A percentile compares a stretch with the other conserved stretches of the same genome.
These are phyloP conservation scores for Casuarina glauca DNA, from an alignment of 306 rosid genomes.

Conservation along the genomic window DNA sequence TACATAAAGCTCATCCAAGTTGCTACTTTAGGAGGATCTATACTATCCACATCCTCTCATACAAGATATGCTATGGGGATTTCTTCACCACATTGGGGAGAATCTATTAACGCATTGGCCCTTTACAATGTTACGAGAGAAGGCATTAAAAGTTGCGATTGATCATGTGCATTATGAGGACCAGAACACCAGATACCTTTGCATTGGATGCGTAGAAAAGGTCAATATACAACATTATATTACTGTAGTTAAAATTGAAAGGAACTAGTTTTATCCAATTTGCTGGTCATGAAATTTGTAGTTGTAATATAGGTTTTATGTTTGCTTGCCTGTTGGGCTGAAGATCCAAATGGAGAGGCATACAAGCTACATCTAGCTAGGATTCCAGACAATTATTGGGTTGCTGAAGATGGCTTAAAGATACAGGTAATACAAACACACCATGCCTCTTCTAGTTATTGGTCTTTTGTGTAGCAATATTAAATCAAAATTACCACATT, in stretches of 20 bases:
- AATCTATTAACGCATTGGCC: constrained; percentile 61
- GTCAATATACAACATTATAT: constrained; percentile 11
- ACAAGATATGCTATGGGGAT: constrained; percentile 67
- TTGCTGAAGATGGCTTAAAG: constrained; percentile 84
- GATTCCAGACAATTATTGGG: constrained; percentile 66
- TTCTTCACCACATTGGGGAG: constrained; percentile 60
- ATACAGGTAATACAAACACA: constrained; percentile 35
- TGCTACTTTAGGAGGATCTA: constrained; percentile 61
- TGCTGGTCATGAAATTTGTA: background rate
- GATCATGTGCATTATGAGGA: constrained; percentile 63
- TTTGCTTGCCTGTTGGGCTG: constrained; percentile 66
- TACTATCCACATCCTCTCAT: constrained; percentile 65
- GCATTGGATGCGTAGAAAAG: constrained; percentile 71
- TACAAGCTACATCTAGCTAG: constrained; percentile 67
- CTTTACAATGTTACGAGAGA: constrained; percentile 44
- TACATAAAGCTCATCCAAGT: background rate
- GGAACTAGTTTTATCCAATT: too few species aligned
- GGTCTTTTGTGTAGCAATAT: background rate
- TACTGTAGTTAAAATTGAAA: too few species aligned
- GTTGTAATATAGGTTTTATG: constrained; percentile 39
- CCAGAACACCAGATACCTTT: constrained; percentile 57
- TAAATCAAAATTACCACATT: too few species aligned
- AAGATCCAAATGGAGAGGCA: constrained; percentile 65
- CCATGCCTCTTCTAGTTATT: background rate
- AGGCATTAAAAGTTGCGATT: constrained; percentile 53